Percentiles rank a stretch among this genome's conserved stretches.
phyloP scores from a whole-genome alignment of 371 early-diverging fungal species.

The Syncephalis plumigaleata region DNA sequence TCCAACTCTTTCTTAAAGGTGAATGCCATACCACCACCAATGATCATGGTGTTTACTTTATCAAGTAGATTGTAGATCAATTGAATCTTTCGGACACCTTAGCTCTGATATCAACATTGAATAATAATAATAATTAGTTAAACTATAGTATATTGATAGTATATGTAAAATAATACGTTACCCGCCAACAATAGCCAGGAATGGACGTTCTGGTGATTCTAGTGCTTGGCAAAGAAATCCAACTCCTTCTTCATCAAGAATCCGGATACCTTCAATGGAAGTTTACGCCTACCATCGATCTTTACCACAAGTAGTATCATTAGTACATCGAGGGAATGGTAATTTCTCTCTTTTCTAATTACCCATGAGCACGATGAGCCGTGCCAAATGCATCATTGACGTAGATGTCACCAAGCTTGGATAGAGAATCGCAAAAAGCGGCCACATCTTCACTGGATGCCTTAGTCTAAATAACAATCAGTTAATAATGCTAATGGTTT shows the following conservation, averaged over 20 bases:
- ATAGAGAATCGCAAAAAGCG: constrained; percentile 78
- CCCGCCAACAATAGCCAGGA: constrained; percentile 97
- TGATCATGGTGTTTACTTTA: constrained; percentile 77
- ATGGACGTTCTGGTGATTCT: constrained; percentile 85
- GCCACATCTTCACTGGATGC: constrained; percentile 65
- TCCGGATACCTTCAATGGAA: constrained; percentile 87
- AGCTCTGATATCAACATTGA: constrained; percentile 38
- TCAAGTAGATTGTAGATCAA: constrained; percentile 93
- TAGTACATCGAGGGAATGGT: no score
- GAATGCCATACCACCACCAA: constrained; percentile 97
- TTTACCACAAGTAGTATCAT: constrained; percentile 6
- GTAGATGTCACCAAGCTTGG: constrained; percentile 90
- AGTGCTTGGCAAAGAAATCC: constrained; percentile 89
- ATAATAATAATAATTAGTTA: background rate
- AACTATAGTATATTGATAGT: background rate
- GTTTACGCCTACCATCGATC: constrained; percentile 93
- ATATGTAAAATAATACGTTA: constrained; percentile 9
- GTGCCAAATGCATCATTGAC: constrained; percentile 99
- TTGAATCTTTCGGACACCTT: constrained; percentile 98
- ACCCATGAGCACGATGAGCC: constrained; percentile 81
- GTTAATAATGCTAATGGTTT: constrained; percentile 6
- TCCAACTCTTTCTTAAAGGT: constrained; percentile 90
- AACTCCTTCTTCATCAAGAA: constrained; percentile 98
- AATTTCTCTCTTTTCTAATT: no score
- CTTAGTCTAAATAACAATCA: constrained; percentile 34